Conservation (phyloP, 805 yeast species). For the Candida vartiovaarae region DNA sequence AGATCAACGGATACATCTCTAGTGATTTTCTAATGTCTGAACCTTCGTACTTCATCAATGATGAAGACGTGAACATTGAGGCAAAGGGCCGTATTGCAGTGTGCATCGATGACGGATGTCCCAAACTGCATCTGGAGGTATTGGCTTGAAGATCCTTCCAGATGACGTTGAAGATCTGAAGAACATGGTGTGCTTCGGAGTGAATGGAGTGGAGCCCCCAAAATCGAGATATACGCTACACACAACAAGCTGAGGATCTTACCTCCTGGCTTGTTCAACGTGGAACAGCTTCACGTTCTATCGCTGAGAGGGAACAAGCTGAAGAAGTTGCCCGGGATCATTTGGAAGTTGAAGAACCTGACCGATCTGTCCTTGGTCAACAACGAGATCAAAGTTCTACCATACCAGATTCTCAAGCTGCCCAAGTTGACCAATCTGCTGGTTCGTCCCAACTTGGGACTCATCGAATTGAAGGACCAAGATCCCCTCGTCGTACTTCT, state of each 20-base stretch:
- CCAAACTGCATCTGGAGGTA: conserved; percentile 40
- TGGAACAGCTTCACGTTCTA: conserved; percentile 42
- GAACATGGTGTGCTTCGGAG: conserved; percentile 41
- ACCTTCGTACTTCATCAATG: conserved; percentile 12
- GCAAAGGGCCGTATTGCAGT: conserved; percentile 37
- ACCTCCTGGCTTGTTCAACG: conserved; percentile 44
- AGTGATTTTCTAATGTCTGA: conserved; percentile 17
- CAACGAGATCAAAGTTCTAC: conserved; percentile 44
- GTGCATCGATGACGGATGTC: conserved; percentile 40
- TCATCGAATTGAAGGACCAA: conserved; percentile 18
- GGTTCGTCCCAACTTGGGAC: conserved; percentile 48
- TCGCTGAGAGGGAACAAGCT: conserved; percentile 45
- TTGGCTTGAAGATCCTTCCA: conserved; percentile 44
- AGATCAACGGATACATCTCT: conserved; percentile 19
- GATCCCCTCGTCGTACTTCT: conserved; percentile 12
- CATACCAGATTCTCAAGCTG: conserved; percentile 45
- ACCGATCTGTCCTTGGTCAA: conserved; percentile 46
- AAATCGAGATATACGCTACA: conserved; percentile 42
- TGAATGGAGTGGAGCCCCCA: conserved; percentile 29
- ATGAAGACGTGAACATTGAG: conserved; percentile 10
- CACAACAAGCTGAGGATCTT: conserved; percentile 41
- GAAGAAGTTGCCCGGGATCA: conserved; percentile 40
- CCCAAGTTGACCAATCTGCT: conserved; percentile 36
- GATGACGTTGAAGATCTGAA: conserved; percentile 52
- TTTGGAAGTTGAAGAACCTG: conserved; percentile 33